Percentiles rank a stretch among this genome's conserved stretches.
phyloP scores from a whole-genome alignment of 73 alveolate genomes.

The Paramecium sonneborni region DNA sequence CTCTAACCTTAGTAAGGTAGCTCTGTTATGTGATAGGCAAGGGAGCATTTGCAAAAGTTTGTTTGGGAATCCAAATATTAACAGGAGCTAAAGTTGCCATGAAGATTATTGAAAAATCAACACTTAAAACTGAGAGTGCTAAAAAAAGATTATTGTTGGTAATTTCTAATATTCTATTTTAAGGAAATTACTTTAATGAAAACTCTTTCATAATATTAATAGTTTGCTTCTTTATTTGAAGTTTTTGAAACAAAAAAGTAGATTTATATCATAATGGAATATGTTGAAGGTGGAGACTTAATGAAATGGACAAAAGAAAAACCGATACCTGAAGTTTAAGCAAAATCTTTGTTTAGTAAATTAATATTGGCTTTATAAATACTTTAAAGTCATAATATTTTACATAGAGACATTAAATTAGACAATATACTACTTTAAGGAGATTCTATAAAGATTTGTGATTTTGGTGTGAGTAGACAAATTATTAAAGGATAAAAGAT shows the following conservation, averaged over 20 bases:
- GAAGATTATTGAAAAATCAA: slow-evolving; percentile 92
- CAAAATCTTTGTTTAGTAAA: slow-evolving; percentile 87
- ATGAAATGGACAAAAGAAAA: slow-evolving; percentile 92
- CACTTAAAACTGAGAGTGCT: slow-evolving; percentile 92
- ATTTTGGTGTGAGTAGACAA: slow-evolving; percentile 94
- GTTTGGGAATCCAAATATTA: slow-evolving; percentile 90
- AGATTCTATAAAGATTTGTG: slow-evolving; percentile 91
- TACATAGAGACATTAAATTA: slow-evolving; percentile 96
- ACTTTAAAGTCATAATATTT: slow-evolving; percentile 84
- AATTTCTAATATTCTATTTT: slow-evolving; percentile 64
- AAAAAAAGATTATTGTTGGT: slow-evolving; percentile 91
- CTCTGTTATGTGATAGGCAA: slow-evolving; percentile 85
- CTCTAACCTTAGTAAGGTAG: slow-evolving; percentile 50
- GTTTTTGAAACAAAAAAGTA: slow-evolving; percentile 93
- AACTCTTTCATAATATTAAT: slow-evolving; percentile 59
- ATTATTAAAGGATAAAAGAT: slow-evolving; percentile 83
- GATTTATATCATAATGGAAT: slow-evolving; percentile 91
- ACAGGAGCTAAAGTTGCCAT: slow-evolving; percentile 98
- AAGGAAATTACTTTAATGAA: slow-evolving; percentile 73
- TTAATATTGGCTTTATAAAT: slow-evolving; percentile 82
- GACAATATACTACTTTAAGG: slow-evolving; percentile 95
- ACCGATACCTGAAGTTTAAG: slow-evolving; percentile 85
- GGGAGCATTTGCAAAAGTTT: slow-evolving; percentile 98
- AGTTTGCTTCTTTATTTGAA: slow-evolving; percentile 84
- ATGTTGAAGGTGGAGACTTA: slow-evolving; percentile 93